Evolutionary conservation across 345 rosid genomes (phyloP).

Genomic region (Eucalyptus melliodora): DNA sequence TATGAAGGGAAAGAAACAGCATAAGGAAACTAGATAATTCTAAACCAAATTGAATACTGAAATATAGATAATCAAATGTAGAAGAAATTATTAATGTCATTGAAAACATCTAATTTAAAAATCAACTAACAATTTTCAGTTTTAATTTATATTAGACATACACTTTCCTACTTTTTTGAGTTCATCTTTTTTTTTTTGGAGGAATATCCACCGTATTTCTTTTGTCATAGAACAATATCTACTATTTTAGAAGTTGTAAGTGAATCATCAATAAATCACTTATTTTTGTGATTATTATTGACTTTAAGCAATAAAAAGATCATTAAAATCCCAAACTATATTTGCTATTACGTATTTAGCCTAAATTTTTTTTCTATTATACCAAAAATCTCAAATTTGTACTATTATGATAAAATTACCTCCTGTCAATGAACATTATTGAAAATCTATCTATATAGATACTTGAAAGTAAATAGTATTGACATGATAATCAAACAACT

Average conservation of each 20-base stretch:
- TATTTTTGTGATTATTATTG: background rate
- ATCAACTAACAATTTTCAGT: background rate
- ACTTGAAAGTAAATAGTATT: background rate
- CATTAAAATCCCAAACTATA: background rate
- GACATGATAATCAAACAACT: too few species aligned
- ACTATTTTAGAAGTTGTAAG: background rate
- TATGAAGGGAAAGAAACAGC: background rate
- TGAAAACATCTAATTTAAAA: background rate
- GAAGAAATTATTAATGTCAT: background rate
- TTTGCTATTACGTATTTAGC: too few species aligned
- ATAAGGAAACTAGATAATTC: background rate
- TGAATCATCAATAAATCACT: background rate
- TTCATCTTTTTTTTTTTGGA: background rate
- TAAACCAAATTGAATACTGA: background rate
- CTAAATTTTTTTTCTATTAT: too few species aligned
- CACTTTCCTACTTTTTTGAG: background rate
- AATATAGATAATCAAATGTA: background rate
- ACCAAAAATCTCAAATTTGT: background rate
- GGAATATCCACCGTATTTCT: background rate
- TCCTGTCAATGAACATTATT: background rate
- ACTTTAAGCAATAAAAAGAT: background rate
- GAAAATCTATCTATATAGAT: too few species aligned
- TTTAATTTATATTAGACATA: background rate
- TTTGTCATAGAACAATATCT: background rate
- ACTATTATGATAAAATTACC: too few species aligned